phyloP scores from a whole-genome alignment of 2,329 filamentous ascomycete species.

The Fusarium nodosum region DNA sequence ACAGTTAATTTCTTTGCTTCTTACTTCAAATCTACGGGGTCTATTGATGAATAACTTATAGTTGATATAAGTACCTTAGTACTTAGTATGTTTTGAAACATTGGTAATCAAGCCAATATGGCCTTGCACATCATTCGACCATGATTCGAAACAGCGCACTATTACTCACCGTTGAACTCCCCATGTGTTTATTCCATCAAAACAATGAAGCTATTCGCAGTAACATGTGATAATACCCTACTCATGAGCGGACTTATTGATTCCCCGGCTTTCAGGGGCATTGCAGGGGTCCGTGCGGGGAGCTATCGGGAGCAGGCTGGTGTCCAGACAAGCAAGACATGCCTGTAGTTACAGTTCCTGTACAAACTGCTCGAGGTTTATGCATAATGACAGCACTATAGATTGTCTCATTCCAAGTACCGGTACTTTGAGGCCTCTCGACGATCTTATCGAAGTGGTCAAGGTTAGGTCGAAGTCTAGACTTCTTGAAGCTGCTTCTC shows the following conservation, averaged over 20 bases:
- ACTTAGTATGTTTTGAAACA: background rate
- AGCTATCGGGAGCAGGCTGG: slow-evolving; percentile 37
- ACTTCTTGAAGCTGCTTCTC: slow-evolving; percentile 40
- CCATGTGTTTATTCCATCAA: background rate
- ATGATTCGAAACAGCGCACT: background rate
- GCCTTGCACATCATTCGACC: background rate
- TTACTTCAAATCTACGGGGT: background rate
- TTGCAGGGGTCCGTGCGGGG: slow-evolving; percentile 33
- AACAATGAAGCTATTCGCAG: slow-evolving; percentile 21
- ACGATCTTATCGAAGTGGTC: slow-evolving; percentile 39
- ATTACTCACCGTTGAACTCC: background rate
- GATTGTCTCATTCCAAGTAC: slow-evolving; percentile 11
- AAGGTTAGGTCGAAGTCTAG: slow-evolving; percentile 4
- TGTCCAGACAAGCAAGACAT: slow-evolving; percentile 3
- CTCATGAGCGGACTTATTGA: slow-evolving; percentile 30
- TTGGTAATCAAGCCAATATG: background rate
- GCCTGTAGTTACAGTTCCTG: slow-evolving; percentile 6
- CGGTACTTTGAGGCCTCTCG: slow-evolving; percentile 20
- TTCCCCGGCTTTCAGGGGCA: slow-evolving; percentile 41
- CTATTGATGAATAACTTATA: background rate
- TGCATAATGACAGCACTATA: background rate
- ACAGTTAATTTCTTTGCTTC: background rate
- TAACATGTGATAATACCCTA: slow-evolving; percentile 28
- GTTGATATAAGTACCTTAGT: background rate
- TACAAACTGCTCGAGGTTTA: slow-evolving; percentile 13